Percentiles rank a stretch among this genome's conserved stretches.
These are phyloP conservation scores for Cladosporium austrohemisphaericum DNA, from an alignment of 2,329 filamentous ascomycete species.

Conservation along the genomic window DNA sequence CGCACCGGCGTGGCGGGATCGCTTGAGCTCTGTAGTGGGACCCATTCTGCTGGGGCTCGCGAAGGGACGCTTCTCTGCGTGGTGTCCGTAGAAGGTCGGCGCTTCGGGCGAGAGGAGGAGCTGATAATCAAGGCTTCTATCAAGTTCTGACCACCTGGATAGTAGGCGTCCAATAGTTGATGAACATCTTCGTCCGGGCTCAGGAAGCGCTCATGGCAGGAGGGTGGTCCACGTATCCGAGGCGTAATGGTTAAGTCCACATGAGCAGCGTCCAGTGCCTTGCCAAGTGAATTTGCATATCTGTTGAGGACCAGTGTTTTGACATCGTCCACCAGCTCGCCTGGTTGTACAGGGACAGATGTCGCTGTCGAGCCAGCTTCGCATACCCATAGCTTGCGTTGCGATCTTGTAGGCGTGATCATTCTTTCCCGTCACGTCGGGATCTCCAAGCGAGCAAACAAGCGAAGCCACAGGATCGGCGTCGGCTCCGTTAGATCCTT, in stretches of 20 bases:
- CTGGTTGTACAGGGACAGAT: neutral
- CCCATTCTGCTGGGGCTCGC: neutral
- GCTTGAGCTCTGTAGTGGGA: too few species aligned
- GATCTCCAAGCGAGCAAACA: too few species aligned
- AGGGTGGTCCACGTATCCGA: neutral
- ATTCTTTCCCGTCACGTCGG: neutral
- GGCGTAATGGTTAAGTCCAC: neutral
- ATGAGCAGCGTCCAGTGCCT: neutral
- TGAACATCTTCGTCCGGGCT: neutral
- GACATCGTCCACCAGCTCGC: neutral
- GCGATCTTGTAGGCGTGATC: neutral
- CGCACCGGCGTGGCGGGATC: neutral
- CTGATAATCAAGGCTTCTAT: neutral
- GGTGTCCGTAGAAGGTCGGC: neutral
- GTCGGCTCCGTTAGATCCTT: neutral
- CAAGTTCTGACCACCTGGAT: neutral
- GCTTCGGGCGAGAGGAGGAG: neutral
- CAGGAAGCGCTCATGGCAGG: neutral
- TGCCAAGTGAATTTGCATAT: neutral
- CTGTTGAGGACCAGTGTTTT: neutral
- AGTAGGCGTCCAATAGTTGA: neutral
- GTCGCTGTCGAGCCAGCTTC: neutral
- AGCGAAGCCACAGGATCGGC: too few species aligned
- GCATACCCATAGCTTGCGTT: slow-evolving; percentile 11
- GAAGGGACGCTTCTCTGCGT: neutral